Evolutionary conservation across 805 yeast species (phyloP), one percentile per base, ranked within the genome.

Genomic region (Wickerhamomyces mucosus): DNA sequence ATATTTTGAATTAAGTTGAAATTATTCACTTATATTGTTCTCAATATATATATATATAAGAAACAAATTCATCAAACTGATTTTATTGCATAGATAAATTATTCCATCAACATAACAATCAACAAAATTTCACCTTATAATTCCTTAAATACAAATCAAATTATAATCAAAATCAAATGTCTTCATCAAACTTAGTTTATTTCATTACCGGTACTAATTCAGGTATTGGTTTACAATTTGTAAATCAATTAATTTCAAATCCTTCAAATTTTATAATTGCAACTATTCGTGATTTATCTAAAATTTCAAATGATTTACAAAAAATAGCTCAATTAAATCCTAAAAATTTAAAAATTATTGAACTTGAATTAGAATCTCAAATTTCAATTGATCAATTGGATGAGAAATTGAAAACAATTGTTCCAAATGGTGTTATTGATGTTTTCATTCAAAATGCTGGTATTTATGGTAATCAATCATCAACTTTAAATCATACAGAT

Each of bases 371-470:
- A 7, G 18, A 33, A 3, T 16, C 25, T 7, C 15, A 33, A 15
- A 29, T 19, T 2, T 41, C 45, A 6, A 31, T 41, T 26, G 19
- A 17, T 6, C 16, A 19, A 9, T 15, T 41, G 14, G 27, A 27
- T 17, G 14, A 24, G 1, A 39, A 37, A 29, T 26, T 43, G 16
- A 16, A 17, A 5, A 19, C 19, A 9, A 19, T 32, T 15, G 34
- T 35, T 2, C 17, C 31, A 9, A 34, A 33, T 15, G 41, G 41
- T 11, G n/a, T n/a, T n/a, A 37, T 41, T 25, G 45, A 40, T 25
- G 22, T 19, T 15, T 34, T 38, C 15, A 34, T 31, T 28, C 39
- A 34, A 28, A 45, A 31, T 33, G 50, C 33, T 14, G 45, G 33
- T 27, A 29, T 32, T 6, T 25, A 22, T 12, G 22, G 17, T 10